phyloP scores from a whole-genome alignment of 2,329 filamentous ascomycete genomes.

The Phyllosticta citrichinensis region DNA sequence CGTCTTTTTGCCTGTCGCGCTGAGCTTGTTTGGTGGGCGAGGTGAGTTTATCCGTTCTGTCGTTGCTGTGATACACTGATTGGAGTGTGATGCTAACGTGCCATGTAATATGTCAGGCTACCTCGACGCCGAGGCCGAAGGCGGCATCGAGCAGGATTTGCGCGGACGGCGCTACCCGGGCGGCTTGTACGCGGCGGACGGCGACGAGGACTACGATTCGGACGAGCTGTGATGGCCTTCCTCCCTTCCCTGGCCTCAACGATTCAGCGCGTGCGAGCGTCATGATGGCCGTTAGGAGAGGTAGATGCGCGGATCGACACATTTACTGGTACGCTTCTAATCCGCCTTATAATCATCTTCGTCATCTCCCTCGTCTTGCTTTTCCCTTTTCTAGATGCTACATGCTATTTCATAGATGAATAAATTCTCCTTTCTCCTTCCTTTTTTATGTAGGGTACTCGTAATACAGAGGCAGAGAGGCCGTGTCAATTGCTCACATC shows the following conservation, averaged over 20 bases:
- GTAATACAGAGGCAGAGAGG: no score
- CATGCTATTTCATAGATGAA: neutral
- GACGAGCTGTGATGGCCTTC: constrained; percentile 49
- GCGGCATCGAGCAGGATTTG: constrained; percentile 82
- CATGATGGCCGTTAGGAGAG: no score
- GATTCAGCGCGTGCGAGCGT: no score
- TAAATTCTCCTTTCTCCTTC: no score
- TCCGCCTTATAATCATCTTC: neutral
- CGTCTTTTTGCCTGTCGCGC: constrained; percentile 79
- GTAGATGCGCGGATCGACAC: no score
- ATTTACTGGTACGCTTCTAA: no score
- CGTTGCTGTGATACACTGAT: neutral
- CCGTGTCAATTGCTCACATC: no score
- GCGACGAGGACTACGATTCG: constrained; percentile 67
- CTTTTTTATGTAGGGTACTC: no score
- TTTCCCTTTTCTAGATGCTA: neutral
- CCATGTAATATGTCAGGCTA: constrained; percentile 47
- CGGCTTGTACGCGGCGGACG: constrained; percentile 44
- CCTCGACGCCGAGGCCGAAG: constrained; percentile 75
- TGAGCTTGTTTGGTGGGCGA: constrained; percentile 76
- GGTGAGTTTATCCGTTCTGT: constrained; percentile 38
- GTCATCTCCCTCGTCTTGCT: neutral
- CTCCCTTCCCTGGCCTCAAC: no score
- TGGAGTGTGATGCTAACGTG: neutral
- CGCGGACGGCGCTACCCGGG: constrained; percentile 69